phyloP scores from a whole-genome alignment of 2,329 filamentous ascomycete species.

The Celoporthe dispersa region DNA sequence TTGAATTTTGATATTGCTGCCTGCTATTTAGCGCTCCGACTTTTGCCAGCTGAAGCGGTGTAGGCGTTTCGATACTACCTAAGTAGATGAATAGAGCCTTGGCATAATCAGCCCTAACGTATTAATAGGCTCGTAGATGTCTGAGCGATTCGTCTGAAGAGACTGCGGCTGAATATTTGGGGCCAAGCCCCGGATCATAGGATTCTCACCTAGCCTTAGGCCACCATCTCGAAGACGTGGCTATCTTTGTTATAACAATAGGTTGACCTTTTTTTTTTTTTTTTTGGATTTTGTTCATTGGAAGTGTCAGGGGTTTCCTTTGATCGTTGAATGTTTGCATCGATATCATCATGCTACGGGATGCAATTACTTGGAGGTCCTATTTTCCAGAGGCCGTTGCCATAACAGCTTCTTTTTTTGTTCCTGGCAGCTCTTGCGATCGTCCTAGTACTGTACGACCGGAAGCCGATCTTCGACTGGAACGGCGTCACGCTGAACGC shows the following conservation, averaged over 20 bases:
- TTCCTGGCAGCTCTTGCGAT: conserved; percentile 5
- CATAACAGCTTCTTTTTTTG: neutral
- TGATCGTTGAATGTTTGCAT: neutral
- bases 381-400: conserved; percentile 11
- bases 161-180: neutral
- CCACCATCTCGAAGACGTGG: neutral
- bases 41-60: neutral
- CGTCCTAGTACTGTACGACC: conserved; percentile 3
- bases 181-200: no score
- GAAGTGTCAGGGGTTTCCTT: neutral
- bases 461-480: conserved; percentile 13
- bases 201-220: neutral
- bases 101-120: neutral
- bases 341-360: neutral
- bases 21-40: neutral
- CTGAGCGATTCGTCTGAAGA: neutral
- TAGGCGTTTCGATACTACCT: no score
- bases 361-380: neutral
- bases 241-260: neutral
- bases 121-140: neutral
- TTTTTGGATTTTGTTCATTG: neutral
- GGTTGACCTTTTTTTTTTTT: no score
- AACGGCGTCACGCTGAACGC: conserved; percentile 18
- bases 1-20: neutral
- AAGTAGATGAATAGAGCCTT: neutral